phyloP scores from a whole-genome alignment of 441 rosid genomes.

The Croton setiger region DNA sequence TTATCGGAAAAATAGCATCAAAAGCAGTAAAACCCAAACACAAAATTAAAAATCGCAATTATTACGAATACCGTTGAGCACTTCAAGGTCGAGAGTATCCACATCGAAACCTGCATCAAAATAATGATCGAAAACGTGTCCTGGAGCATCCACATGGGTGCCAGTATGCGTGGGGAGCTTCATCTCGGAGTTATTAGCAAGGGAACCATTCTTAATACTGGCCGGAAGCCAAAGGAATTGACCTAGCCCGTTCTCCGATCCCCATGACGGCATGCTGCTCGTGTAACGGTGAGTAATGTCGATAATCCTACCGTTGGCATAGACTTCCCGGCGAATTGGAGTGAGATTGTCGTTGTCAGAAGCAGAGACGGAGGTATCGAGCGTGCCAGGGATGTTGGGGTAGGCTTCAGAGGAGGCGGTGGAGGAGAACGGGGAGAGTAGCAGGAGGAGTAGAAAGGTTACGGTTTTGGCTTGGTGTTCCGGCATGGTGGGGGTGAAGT shows the following conservation, averaged over 20 bases:
- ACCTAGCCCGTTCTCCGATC: constrained; percentile 37
- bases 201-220: constrained; percentile 55
- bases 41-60: background rate
- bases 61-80: constrained; percentile 28
- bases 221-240: constrained; percentile 41
- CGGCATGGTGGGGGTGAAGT: background rate
- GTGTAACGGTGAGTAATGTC: constrained; percentile 47
- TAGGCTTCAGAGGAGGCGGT: constrained; percentile 14
- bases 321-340: constrained; percentile 49
- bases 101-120: constrained; percentile 62
- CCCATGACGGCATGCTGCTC: constrained; percentile 35
- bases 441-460: constrained; percentile 3
- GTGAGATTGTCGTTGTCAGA: constrained; percentile 17
- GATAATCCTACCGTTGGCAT: constrained; percentile 36
- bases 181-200: constrained; percentile 36
- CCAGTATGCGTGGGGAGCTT: constrained; percentile 50
- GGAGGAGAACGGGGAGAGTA: constrained; percentile 18
- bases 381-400: constrained; percentile 30
- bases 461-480: background rate
- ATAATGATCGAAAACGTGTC: constrained; percentile 50
- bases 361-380: constrained; percentile 23
- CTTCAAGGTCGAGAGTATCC: constrained; percentile 49
- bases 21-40: background rate
- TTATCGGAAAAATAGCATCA: constrained; percentile 7
- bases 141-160: constrained; percentile 64